Conservation (phyloP, 805 yeast genomes). For the Candida ficus region DNA sequence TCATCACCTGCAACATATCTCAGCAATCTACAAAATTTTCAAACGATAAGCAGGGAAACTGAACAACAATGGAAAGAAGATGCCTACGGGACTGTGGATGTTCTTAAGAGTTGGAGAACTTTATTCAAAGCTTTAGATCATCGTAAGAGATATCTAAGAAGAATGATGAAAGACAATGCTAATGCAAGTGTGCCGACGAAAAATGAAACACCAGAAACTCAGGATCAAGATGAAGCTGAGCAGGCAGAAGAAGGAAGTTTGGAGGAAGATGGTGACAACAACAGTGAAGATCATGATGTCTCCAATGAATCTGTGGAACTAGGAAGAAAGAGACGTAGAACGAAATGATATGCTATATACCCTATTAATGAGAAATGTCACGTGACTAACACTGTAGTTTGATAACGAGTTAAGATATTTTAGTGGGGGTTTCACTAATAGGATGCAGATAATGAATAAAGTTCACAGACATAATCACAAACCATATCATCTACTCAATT, state of each 20-base stretch:
- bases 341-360: background rate
- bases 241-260: background rate
- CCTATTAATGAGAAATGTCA: background rate
- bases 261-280: slow-evolving; percentile 2
- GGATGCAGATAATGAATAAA: no score
- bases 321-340: background rate
- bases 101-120: slow-evolving; percentile 20
- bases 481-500: background rate
- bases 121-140: slow-evolving; percentile 25
- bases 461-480: background rate
- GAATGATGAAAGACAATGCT: background rate
- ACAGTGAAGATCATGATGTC: slow-evolving; percentile 2
- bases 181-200: background rate
- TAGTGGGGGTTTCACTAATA: background rate
- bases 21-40: slow-evolving; percentile 7
- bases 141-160: slow-evolving; percentile 21
- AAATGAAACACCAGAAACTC: slow-evolving; percentile 1
- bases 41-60: slow-evolving; percentile 6
- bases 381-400: background rate
- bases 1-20: background rate
- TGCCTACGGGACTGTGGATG: slow-evolving; percentile 11
- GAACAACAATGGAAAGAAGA: slow-evolving; percentile 18
- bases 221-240: no score
- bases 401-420: background rate
- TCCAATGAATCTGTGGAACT: background rate